Base-by-base conservation (phyloP, 768 basidiomycete species). In the Auricularia heimuer region DNA sequence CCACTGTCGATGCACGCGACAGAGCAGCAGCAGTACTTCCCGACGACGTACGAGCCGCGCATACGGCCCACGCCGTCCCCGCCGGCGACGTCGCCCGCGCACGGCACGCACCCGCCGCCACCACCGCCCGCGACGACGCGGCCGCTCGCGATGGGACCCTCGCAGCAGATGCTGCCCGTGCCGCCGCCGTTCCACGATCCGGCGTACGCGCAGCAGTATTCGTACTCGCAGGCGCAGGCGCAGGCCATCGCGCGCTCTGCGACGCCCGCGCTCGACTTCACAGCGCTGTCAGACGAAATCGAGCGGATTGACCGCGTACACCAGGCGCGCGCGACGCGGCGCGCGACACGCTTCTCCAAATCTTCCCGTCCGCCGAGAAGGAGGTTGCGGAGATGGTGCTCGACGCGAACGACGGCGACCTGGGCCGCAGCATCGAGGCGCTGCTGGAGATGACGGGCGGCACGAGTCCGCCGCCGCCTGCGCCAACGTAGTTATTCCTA, bases 371-470 rank as follows among this genome's bases (percentile, higher is more conserved):
- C 10, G 79, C 90, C 68, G 95, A 98, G 71, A 73, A 74, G 58
- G 95, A 95, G 74, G 85, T 97, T 37, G 82, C 93, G 51, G 90
- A 94, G 66, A 88, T 85, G 84, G 92, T 98, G 42, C 76, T 96
- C 65, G 94, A 96, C 72, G 92, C 91, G 56, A 93, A 93, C 70
- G 84, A 83, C 7, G 90, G 92, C 21, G 93, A 97, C 77, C 72
- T 97, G 65, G 94, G 93, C 51, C 85, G 83, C 81, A 94, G 92
- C 72, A 94, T 96, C 69, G 94, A 96, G 71, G 84, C 81, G 61
- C 73, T 94, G 67, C 76, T 94, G 71, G 92, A 94, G 77, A 90
- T 93, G 81, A 77, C 76, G 56, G 76, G 76, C 62, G 45, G 62
- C 12, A n/a, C 35, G 39, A 42, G 39, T 14, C 39, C 39, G 39